Base-by-base conservation (phyloP, 305 asterid genomes). In the Rubia balearica region DNA sequence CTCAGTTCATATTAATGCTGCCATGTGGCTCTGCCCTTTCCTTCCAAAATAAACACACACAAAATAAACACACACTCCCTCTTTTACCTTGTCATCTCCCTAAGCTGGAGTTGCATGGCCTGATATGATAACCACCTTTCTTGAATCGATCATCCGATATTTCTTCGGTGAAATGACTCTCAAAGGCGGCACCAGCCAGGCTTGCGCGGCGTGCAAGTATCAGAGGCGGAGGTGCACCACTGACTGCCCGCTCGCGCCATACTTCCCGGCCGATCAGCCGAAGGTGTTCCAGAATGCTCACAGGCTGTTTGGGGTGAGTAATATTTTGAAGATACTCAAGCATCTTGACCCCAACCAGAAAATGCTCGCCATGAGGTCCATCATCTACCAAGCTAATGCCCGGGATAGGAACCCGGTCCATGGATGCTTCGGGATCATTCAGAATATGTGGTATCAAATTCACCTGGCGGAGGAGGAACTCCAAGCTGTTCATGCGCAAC, bases 181-280 rank as follows among this genome's bases (percentile, higher is more conserved):
- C 3, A 93, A 90, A 87, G 93, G 96, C 73, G 98, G 97, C 80
- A 88, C 91, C 74, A 86, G 92, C 83, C 96, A 88, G 74, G 99
- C 99, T 40, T 94, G 99, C 71, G 99, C 99, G 4, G 96, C 96
- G 13, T 94, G 99, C 81, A 94, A 89, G 87, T 94, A 84, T 74
- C 99, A 91, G 59, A 80, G 99, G 67, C 78, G 95, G 67, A 75
- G 95, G 70, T 94, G 99, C 84, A 81, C 77, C 21, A 78, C 94
- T 6, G 87, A 86, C 68, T 94, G 98, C 79, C 92, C 80, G 4
- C 90, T 91, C 6, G 96, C 98, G 1, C 97, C 97, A 0, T 89
- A 83, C 55, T 93, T 93, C 56, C 98, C 97, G 0, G 92, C 98
- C 9, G 95, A 91, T 60, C 96, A 88, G 63, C 96, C 89, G 0